These are phyloP conservation scores for Wickerhamomyces silvicola DNA, from an alignment of 805 yeast genomes.

Conservation along the genomic window DNA sequence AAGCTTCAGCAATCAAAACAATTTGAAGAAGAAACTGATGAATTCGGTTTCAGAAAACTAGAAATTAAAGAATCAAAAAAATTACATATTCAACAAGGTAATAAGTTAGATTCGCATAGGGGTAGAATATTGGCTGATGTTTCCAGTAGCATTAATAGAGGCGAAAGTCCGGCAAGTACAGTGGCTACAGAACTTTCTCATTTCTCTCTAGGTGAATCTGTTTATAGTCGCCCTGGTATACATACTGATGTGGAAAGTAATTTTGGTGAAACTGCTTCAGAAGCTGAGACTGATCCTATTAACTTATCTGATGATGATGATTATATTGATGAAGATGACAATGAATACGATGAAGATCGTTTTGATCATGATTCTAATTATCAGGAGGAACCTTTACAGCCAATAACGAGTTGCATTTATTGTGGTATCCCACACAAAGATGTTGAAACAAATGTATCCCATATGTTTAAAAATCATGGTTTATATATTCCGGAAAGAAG, in stretches of 20 bases:
- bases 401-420: slow-evolving; percentile 46
- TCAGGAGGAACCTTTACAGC: slow-evolving; percentile 28
- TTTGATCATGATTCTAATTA: slow-evolving; percentile 11
- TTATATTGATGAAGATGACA: slow-evolving; percentile 17
- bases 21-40: slow-evolving; percentile 30
- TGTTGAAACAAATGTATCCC: slow-evolving; percentile 55
- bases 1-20: slow-evolving; percentile 29
- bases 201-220: slow-evolving; percentile 47
- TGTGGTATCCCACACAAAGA: slow-evolving; percentile 50
- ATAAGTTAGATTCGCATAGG: slow-evolving; percentile 12
- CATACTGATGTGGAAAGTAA: slow-evolving; percentile 29
- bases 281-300: slow-evolving; percentile 38
- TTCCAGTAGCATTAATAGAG: slow-evolving; percentile 23
- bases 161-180: slow-evolving; percentile 47
- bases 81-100: slow-evolving; percentile 9
- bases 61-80: slow-evolving; percentile 19
- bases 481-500: slow-evolving; percentile 79
- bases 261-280: slow-evolving; percentile 45
- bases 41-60: slow-evolving; percentile 31
- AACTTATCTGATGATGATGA: slow-evolving; percentile 27
- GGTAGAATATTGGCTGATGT: slow-evolving; percentile 20
- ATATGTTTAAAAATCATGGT: slow-evolving; percentile 79
- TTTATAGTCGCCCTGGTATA: slow-evolving; percentile 27
- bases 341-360: slow-evolving; percentile 22
- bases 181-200: slow-evolving; percentile 48